phyloP scores from a whole-genome alignment of 179 eudicot species.

The Pouteria campechiana region DNA sequence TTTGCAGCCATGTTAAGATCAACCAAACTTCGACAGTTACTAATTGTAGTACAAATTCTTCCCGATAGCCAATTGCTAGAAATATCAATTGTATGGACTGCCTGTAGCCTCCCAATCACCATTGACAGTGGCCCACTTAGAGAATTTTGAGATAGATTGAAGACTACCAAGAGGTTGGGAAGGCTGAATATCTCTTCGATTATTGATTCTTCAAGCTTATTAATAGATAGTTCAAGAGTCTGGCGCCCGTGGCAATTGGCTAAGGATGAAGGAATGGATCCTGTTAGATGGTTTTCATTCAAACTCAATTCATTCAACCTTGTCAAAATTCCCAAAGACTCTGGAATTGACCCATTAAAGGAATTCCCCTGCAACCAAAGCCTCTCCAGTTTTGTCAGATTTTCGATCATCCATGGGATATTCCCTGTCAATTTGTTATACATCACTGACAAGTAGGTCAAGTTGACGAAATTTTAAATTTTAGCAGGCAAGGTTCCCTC shows the following conservation, averaged over 20 bases:
- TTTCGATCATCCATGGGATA: background rate
- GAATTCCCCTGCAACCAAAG: constrained; percentile 63
- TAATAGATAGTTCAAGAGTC: no score
- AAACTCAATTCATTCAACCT: constrained; percentile 50
- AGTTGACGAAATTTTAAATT: background rate
- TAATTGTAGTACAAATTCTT: background rate
- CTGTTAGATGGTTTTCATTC: constrained; percentile 45
- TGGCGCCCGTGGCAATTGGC: no score
- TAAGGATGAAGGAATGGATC: constrained; percentile 42
- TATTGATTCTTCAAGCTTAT: no score
- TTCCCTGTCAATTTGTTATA: background rate
- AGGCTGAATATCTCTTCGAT: no score
- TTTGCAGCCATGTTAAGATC: constrained; percentile 4
- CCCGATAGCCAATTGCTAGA: constrained; percentile 7
- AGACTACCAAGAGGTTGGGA: no score
- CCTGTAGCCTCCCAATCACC: constrained; percentile 1
- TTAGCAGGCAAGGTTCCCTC: background rate
- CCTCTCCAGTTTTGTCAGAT: background rate
- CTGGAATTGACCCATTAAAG: constrained; percentile 47
- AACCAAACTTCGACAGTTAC: constrained; percentile 1
- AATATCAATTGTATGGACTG: background rate
- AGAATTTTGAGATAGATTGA: constrained; percentile 5
- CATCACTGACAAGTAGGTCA: background rate
- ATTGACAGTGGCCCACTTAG: constrained; percentile 2
- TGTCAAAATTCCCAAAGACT: constrained; percentile 26